Conservation (phyloP, 495 filamentous ascomycete species). For the Tuber calosporum region DNA sequence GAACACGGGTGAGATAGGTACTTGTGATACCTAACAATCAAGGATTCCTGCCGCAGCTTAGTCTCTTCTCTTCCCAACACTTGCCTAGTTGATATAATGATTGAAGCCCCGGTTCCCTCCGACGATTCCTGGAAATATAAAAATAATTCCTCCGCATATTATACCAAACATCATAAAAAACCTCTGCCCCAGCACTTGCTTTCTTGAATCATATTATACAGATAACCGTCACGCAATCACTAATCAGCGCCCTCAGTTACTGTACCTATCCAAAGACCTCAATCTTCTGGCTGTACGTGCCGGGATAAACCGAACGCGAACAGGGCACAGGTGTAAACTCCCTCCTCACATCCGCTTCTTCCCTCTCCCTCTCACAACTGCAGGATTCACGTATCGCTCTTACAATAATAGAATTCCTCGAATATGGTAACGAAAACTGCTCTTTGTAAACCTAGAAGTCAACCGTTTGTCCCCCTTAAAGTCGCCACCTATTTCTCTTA, state of each 20-base stretch:
- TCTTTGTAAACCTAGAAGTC: background rate
- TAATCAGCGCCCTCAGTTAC: background rate
- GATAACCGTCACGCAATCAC: background rate
- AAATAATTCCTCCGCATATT: background rate
- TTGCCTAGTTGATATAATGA: too few species aligned
- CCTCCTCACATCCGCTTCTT: background rate
- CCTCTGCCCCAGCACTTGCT: background rate
- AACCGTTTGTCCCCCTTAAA: background rate
- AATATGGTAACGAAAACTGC: background rate
- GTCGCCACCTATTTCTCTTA: background rate
- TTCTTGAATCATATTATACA: background rate
- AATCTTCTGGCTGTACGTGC: background rate
- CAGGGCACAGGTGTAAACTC: background rate
- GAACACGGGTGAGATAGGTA: background rate
- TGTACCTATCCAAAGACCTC: background rate
- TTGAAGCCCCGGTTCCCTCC: background rate
- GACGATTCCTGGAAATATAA: background rate
- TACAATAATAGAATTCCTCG: background rate
- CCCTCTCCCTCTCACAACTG: background rate
- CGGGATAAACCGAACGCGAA: background rate
- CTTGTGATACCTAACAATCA: slow-evolving; percentile 1
- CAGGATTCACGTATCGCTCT: background rate
- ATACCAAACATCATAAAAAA: background rate
- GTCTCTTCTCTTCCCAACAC: background rate
- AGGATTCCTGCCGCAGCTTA: background rate